phyloP scores from a whole-genome alignment of 805 yeast species.

The Saccharomyces paradoxus region DNA sequence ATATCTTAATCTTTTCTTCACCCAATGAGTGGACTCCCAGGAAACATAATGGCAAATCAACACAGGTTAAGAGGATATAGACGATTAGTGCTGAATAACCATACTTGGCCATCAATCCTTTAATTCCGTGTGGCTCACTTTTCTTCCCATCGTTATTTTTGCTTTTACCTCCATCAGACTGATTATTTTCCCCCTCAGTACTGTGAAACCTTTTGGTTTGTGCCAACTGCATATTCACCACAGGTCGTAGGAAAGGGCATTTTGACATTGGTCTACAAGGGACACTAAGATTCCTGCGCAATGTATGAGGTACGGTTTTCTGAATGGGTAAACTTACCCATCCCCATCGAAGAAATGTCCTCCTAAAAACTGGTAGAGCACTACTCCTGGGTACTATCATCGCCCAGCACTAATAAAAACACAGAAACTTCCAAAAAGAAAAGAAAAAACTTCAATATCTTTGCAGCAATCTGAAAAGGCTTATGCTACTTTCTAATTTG shows the following conservation, averaged over 20 bases:
- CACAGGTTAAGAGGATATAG: constrained; percentile 58
- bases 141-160: background rate
- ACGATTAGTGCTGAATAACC: constrained; percentile 89
- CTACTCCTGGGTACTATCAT: background rate
- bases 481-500: background rate
- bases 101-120: constrained; percentile 69
- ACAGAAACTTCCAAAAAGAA: background rate
- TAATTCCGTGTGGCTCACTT: constrained; percentile 31
- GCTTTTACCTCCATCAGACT: background rate
- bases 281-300: background rate
- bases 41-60: constrained; percentile 82
- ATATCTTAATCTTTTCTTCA: constrained; percentile 64
- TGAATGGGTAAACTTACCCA: background rate
- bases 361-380: background rate
- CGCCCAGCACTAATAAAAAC: background rate
- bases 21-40: constrained; percentile 80
- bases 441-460: background rate
- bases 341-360: background rate
- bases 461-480: background rate
- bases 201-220: background rate
- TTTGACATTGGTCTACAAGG: background rate
- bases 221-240: background rate
- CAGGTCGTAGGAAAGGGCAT: background rate
- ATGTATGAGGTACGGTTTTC: background rate
- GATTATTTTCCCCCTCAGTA: background rate